phyloP scores from a whole-genome alignment of 2,329 filamentous ascomycete species.

The Epichloe gansuensis region DNA sequence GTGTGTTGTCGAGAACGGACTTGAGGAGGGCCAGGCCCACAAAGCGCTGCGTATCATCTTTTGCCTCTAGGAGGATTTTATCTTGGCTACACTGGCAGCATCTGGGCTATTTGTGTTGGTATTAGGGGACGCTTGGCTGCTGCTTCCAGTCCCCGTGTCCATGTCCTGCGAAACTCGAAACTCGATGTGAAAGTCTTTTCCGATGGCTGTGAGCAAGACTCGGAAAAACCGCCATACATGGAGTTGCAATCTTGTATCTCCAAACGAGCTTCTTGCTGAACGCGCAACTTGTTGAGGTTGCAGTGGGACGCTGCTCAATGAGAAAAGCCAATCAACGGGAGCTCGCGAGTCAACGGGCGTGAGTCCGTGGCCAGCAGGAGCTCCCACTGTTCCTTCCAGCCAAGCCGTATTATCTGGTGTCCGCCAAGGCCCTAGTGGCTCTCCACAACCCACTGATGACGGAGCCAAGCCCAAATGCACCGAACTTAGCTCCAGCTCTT shows the following conservation, averaged over 20 bases:
- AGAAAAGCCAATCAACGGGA: not conserved
- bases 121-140: not conserved
- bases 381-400: not conserved
- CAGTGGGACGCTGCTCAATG: not conserved
- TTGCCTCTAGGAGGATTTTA: conserved; percentile 43
- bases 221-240: too few relatives aligned
- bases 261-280: too few relatives aligned
- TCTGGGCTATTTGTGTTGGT: not conserved
- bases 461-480: not conserved
- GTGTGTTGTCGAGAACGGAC: conserved; percentile 50
- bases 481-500: not conserved
- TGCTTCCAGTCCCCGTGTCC: not conserved
- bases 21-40: conserved; percentile 55
- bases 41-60: conserved; percentile 56
- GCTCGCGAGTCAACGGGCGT: not conserved
- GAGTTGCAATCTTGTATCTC: too few relatives aligned
- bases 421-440: too few relatives aligned
- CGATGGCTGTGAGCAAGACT: not conserved
- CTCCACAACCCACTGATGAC: not conserved
- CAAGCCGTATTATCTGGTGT: too few relatives aligned
- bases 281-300: not conserved
- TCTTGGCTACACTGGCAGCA: conserved; percentile 27
- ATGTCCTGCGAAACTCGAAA: not conserved
- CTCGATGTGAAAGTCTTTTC: not conserved
- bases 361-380: not conserved